phyloP scores from a whole-genome alignment of 169 alveolate species.

The Amoebophrya sp. region DNA sequence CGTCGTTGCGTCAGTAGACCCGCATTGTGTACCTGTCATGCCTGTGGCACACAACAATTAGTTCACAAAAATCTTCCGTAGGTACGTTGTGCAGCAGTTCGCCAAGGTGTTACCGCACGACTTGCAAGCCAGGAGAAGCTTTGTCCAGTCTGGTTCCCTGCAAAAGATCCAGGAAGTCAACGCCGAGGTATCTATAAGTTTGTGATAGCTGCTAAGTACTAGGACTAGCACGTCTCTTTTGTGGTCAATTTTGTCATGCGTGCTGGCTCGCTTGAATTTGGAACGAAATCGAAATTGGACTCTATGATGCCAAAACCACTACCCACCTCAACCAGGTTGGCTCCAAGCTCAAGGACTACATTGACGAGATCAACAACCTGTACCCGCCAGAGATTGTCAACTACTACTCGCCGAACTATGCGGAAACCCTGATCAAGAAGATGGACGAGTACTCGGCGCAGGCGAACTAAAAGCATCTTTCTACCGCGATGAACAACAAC shows the following conservation, averaged over 20 bases:
- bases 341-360: slow-evolving; percentile 71
- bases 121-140: slow-evolving; percentile 75
- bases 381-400: slow-evolving; percentile 87
- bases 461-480: background rate
- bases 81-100: slow-evolving; percentile 84
- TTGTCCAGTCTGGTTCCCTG: slow-evolving; percentile 83
- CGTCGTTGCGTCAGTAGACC: too few species aligned
- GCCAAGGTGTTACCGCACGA: slow-evolving; percentile 82
- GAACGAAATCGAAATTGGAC: too few species aligned
- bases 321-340: too few species aligned
- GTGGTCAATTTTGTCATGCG: background rate
- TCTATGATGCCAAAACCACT: too few species aligned
- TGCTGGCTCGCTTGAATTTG: too few species aligned
- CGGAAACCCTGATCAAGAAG: slow-evolving; percentile 55
- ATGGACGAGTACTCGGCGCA: slow-evolving; percentile 33
- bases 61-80: too few species aligned
- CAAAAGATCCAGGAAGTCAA: slow-evolving; percentile 64
- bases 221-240: background rate
- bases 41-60: too few species aligned
- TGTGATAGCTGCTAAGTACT: background rate
- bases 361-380: slow-evolving; percentile 75
- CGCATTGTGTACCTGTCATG: too few species aligned
- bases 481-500: too few species aligned
- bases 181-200: background rate
- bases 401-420: slow-evolving; percentile 85